A percentile compares a stretch with the other conserved stretches of the same genome.
Evolutionary conservation across 768 basidiomycete genomes (phyloP).

Genomic region (Rhodocollybia butyracea): DNA sequence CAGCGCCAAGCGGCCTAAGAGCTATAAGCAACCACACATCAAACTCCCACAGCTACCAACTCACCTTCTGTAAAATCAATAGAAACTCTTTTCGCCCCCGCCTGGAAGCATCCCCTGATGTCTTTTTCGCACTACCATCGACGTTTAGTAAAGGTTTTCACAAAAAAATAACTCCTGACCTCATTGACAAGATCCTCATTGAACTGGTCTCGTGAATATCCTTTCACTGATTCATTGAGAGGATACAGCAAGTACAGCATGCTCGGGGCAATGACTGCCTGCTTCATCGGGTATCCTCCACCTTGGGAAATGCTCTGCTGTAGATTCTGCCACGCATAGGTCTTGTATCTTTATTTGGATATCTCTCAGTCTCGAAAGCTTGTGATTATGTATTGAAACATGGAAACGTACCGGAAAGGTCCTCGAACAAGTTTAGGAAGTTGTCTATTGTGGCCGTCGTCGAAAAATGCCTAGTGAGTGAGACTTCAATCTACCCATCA

Average conservation of each 20-base stretch:
- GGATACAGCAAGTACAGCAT: slow-evolving; percentile 8
- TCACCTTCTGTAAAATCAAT: slow-evolving; percentile 8
- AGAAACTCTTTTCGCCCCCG: slow-evolving; percentile 7
- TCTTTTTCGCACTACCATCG: background rate
- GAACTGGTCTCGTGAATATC: slow-evolving; percentile 1
- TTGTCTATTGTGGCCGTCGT: slow-evolving; percentile 3
- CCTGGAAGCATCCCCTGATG: slow-evolving; percentile 5
- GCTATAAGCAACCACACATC: background rate
- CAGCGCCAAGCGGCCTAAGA: slow-evolving; percentile 1
- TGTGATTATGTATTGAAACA: background rate
- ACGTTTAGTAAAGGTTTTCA: background rate
- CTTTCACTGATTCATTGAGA: background rate
- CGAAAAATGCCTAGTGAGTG: slow-evolving; percentile 1
- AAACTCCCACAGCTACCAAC: background rate
- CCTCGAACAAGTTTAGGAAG: slow-evolving; percentile 1
- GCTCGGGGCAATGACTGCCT: slow-evolving; percentile 4
- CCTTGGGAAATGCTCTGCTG: background rate
- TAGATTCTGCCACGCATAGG: slow-evolving; percentile 5
- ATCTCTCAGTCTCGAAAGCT: background rate
- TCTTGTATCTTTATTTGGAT: background rate
- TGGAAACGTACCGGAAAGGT: background rate
- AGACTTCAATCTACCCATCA: background rate
- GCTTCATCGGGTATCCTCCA: slow-evolving; percentile 3
- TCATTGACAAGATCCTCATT: background rate
- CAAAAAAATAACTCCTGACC: background rate